A percentile compares a stretch with the other conserved stretches of the same genome.
Evolutionary conservation across 2,329 filamentous ascomycete species (phyloP).

Genomic region (Corniculantispora saksenae): DNA sequence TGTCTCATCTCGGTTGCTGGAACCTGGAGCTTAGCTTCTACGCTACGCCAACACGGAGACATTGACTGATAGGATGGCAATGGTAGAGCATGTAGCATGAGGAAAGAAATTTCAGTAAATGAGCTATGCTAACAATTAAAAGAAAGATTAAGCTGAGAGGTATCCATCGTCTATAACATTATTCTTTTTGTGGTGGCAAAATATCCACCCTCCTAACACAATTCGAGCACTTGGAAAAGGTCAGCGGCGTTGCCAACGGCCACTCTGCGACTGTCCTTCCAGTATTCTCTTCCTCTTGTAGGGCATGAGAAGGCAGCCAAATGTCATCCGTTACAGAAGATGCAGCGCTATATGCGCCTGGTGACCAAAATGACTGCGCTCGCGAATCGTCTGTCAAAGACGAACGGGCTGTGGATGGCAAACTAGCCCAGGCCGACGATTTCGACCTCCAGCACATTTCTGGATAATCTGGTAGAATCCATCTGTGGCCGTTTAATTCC

Average conservation of each 20-base stretch:
- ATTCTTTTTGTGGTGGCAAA: background rate
- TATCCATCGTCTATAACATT: background rate
- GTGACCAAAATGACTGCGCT: background rate
- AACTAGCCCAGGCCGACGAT: background rate
- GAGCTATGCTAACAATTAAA: background rate
- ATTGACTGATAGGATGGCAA: no score
- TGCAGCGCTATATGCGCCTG: slow-evolving; percentile 1
- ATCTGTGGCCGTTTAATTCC: slow-evolving; percentile 1
- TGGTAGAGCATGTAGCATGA: no score
- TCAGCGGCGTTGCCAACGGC: background rate
- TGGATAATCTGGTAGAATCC: slow-evolving; percentile 16
- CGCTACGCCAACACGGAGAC: no score
- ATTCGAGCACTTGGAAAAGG: background rate
- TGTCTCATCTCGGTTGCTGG: no score
- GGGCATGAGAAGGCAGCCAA: slow-evolving; percentile 7
- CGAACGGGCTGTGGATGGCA: slow-evolving; percentile 4
- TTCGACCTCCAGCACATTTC: slow-evolving; percentile 22
- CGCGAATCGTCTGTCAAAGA: slow-evolving; percentile 6
- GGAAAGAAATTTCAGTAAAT: no score
- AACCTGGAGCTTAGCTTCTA: no score
- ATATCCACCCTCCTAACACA: background rate
- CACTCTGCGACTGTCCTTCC: background rate
- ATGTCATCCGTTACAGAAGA: background rate
- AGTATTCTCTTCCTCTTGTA: background rate
- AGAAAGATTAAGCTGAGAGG: background rate